phyloP scores from a whole-genome alignment of 2,329 filamentous ascomycete genomes.

The Xylariaceae sp. region DNA sequence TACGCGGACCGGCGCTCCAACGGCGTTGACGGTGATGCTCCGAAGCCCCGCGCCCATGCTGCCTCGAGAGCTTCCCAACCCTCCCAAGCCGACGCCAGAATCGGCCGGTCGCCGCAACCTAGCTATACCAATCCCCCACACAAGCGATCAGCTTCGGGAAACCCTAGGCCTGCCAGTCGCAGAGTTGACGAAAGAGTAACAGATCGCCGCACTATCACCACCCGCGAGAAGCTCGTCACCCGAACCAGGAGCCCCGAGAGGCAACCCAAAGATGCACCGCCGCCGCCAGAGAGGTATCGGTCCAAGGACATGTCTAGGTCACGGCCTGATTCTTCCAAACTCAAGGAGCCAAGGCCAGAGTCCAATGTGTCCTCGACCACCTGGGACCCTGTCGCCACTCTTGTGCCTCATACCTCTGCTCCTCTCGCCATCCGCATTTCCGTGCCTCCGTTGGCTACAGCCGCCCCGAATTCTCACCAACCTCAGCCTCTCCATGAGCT shows the following conservation, averaged over 20 bases:
- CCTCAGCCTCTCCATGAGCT: conserved; percentile 66
- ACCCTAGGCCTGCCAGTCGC: conserved; percentile 48
- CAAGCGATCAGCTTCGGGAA: conserved; percentile 56
- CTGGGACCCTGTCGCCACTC: conserved; percentile 78
- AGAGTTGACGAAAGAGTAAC: conserved; percentile 52
- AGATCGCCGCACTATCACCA: conserved; percentile 55
- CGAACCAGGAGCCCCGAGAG: conserved; percentile 57
- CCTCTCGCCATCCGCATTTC: conserved; percentile 46
- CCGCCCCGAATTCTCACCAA: conserved; percentile 65
- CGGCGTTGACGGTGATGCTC: conserved; percentile 32
- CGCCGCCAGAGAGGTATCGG: conserved; percentile 29
- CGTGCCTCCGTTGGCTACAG: conserved; percentile 69
- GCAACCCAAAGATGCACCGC: conserved; percentile 31
- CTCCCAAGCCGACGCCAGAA: conserved; percentile 34
- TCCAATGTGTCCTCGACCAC: conserved; percentile 46
- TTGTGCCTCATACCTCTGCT: conserved; percentile 63
- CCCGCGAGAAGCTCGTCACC: conserved; percentile 58
- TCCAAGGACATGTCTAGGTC: conserved; percentile 39
- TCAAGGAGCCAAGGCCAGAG: conserved; percentile 45
- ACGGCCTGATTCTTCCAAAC: conserved; percentile 42
- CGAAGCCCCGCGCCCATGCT: conserved; percentile 23
- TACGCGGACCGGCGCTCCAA: conserved; percentile 40
- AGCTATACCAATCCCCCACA: conserved; percentile 42
- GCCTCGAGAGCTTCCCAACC: conserved; percentile 17
- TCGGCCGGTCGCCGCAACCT: conserved; percentile 29